Conservation (phyloP, 2,329 filamentous ascomycete genomes). For the Waltergamsia citrina region DNA sequence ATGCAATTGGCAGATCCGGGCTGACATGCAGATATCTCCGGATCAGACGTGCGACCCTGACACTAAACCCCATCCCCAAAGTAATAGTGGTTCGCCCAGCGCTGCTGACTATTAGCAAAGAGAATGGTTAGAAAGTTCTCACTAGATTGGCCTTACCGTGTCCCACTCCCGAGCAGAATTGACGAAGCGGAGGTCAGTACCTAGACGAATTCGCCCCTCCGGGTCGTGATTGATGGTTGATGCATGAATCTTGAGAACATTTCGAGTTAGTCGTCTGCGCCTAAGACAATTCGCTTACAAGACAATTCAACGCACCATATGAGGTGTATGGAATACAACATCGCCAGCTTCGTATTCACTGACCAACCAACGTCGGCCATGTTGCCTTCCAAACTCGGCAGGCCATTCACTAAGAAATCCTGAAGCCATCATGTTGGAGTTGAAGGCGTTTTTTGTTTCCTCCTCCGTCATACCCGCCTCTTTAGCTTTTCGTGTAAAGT, state of each 20-base stretch:
- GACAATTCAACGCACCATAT: slow-evolving; percentile 22
- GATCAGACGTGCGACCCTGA: no score
- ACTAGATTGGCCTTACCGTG: no score
- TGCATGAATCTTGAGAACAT: slow-evolving; percentile 52
- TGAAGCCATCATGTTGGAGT: slow-evolving; percentile 48
- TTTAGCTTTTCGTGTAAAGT: slow-evolving; percentile 37
- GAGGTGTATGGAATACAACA: slow-evolving; percentile 26
- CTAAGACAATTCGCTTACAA: no score
- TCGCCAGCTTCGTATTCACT: slow-evolving; percentile 28
- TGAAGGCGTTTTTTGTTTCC: slow-evolving; percentile 41
- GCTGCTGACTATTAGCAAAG: no score
- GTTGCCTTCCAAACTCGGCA: slow-evolving; percentile 18
- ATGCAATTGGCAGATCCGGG: no score
- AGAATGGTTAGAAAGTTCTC: no score
- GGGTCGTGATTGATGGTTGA: slow-evolving; percentile 45
- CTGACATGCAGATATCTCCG: no score
- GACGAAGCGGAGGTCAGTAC: slow-evolving; percentile 47
- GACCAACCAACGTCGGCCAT: slow-evolving; percentile 22
- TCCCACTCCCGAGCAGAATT: slow-evolving; percentile 41
- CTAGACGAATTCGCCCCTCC: slow-evolving; percentile 40
- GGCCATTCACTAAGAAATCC: slow-evolving; percentile 43
- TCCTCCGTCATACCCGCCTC: slow-evolving; percentile 39
- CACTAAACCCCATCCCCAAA: no score
- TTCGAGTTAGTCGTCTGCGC: no score
- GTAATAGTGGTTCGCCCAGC: no score